A percentile compares a stretch with the other conserved stretches of the same genome.
These are phyloP conservation scores for Cyberlindnera euphorbiiphila DNA, from an alignment of 805 yeast species.

Conservation along the genomic window DNA sequence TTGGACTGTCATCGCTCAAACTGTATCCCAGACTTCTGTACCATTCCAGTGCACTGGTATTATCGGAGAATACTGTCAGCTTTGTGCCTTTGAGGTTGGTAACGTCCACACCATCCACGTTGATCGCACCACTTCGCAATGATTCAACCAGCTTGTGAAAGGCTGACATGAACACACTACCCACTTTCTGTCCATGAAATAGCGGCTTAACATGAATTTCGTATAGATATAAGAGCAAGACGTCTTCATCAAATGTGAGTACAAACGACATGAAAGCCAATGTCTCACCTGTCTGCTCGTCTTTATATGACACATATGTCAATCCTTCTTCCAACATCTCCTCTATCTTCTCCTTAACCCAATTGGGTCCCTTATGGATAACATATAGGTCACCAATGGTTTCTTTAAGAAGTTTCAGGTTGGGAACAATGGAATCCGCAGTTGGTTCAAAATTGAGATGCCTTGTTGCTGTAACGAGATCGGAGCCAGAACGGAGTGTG, in stretches of 20 bases:
- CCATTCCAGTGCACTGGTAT: conserved; percentile 40
- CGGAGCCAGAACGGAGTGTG: not conserved
- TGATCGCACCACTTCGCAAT: not conserved
- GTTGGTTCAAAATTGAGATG: not conserved
- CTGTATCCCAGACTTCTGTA: conserved; percentile 39
- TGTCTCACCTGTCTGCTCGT: conserved; percentile 13
- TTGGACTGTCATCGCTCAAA: conserved; percentile 40
- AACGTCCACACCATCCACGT: conserved; percentile 4
- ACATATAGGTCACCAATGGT: conserved; percentile 20
- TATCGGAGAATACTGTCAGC: conserved; percentile 50
- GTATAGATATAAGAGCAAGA: conserved; percentile 45
- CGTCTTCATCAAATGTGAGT: conserved; percentile 38
- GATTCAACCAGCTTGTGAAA: conserved; percentile 34
- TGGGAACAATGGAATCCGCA: conserved; percentile 4
- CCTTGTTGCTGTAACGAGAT: not conserved
- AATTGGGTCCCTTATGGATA: conserved; percentile 17
- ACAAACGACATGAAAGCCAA: conserved; percentile 46
- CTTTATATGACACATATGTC: conserved; percentile 15
- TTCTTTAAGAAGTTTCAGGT: conserved; percentile 5
- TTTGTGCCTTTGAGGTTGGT: conserved; percentile 17
- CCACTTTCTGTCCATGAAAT: conserved; percentile 36
- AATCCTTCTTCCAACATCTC: conserved; percentile 32
- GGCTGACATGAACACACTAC: conserved; percentile 34
- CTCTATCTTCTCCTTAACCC: conserved; percentile 41
- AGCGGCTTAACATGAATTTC: conserved; percentile 47